Evolutionary conservation across 1,139 yeast species (phyloP), one percentile per base, ranked within the genome.

Genomic region (Candida dubliniensis): DNA sequence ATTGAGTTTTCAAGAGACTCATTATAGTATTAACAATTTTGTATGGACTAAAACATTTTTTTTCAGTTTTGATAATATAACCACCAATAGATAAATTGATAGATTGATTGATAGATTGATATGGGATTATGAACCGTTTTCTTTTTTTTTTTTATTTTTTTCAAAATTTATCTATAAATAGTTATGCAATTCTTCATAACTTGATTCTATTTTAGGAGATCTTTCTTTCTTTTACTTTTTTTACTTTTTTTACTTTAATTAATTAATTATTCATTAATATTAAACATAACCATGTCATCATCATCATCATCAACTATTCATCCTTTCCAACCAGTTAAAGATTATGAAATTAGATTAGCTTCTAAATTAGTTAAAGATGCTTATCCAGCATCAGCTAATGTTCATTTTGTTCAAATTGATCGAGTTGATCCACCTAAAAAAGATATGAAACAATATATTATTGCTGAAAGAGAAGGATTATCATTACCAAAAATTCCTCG

Each of bases 351-450:
- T 58, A 74, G 77, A 60, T 65, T 73, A 51, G 83, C 91, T 35
- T 68, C 87, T 41, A 80, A 79, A 63, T 73, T 83, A 48, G 67
- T 84, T 64, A 82, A 82, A 63, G 84, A 79, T 59, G 65, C 81
- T 46, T 69, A 79, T 51, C 66, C 76, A 24, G 76, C 78, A 7
- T 53, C 60, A 24, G 77, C 68, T 44, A 59, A 68, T 46, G 77
- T 87, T 40, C 91, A 84, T 65, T 84, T 87, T 67, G 80, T 82
- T 55, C 87, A 81, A 59, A 71, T 87, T 45, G 93, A 86, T 59
- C 77, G 82, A 57, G 63, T 81, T 46, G 96, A 88, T 60, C 96
- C 96, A 31, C 95, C 96, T 50, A 88, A 88, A 76, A 71, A 79
- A 55, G 81, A 77, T 53, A 82, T 88, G 84, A 63, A 82, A 48